Percentiles rank a stretch among this genome's conserved stretches.
phyloP scores from a whole-genome alignment of 2,329 filamentous ascomycete genomes.

The Cadophora gregata region DNA sequence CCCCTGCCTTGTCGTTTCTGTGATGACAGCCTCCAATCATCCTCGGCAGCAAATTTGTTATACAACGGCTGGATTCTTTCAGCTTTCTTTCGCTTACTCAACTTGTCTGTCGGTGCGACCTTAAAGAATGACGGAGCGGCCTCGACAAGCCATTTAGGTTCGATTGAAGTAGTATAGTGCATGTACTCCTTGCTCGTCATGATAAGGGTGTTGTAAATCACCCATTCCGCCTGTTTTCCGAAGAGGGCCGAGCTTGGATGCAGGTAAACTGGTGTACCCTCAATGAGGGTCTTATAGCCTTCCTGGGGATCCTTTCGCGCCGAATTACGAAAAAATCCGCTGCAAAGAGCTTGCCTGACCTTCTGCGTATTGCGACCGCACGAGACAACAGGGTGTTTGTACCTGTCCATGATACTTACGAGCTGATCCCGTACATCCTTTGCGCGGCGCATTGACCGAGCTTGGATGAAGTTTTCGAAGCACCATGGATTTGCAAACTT shows the following conservation, averaged over 20 bases:
- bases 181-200: slow-evolving; percentile 98
- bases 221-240: slow-evolving; percentile 94
- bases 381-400: slow-evolving; percentile 80
- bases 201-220: slow-evolving; percentile 90
- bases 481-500: slow-evolving; percentile 90
- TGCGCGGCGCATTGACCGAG: slow-evolving; percentile 83
- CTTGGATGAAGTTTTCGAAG: slow-evolving; percentile 97
- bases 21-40: slow-evolving; percentile 92
- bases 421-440: slow-evolving; percentile 94
- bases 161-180: slow-evolving; percentile 91
- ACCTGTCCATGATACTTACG: slow-evolving; percentile 90
- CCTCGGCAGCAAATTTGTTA: slow-evolving; percentile 88
- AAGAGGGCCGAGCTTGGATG: slow-evolving; percentile 92
- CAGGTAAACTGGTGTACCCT: slow-evolving; percentile 92
- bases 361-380: slow-evolving; percentile 88
- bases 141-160: slow-evolving; percentile 93
- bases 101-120: slow-evolving; percentile 82
- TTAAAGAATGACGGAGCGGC: slow-evolving; percentile 99
- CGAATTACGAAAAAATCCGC: slow-evolving; percentile 94
- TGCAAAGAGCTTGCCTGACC: slow-evolving; percentile 87
- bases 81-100: slow-evolving; percentile 91
- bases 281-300: slow-evolving; percentile 96
- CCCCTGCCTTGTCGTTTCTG: slow-evolving; percentile 85
- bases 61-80: slow-evolving; percentile 96
- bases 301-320: slow-evolving; percentile 95